Conservation (phyloP, 176 grass and related monocot genomes). For the Zizania latifolia region DNA sequence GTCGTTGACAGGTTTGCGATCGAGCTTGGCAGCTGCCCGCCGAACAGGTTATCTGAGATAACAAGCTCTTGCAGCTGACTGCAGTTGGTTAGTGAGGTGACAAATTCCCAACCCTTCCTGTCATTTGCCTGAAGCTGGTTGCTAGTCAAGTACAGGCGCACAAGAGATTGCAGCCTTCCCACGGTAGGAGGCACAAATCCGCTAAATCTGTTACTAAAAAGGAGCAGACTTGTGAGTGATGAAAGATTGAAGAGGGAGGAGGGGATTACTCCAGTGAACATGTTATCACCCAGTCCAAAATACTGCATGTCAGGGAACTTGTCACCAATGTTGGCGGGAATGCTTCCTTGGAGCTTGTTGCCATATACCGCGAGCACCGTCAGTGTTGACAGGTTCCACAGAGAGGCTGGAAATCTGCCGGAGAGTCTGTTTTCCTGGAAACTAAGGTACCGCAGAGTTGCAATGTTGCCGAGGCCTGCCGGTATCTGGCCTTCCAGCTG, state of each 20-base stretch:
- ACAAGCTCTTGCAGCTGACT: neutral
- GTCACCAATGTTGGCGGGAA: neutral
- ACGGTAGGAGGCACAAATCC: neutral
- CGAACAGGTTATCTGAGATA: neutral
- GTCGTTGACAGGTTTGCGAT: neutral
- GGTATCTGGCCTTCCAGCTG: neutral
- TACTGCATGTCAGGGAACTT: neutral
- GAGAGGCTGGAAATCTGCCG: neutral
- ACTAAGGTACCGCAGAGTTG: neutral
- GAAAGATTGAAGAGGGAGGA: neutral
- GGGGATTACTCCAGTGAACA: neutral
- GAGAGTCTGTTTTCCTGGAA: neutral
- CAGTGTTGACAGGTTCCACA: neutral
- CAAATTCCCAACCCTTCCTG: neutral
- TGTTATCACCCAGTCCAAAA: neutral
- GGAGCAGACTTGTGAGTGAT: neutral
- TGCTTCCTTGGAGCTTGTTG: neutral
- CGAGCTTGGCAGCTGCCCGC: neutral
- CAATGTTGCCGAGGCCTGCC: neutral
- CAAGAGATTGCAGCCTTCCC: neutral
- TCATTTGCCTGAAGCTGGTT: neutral
- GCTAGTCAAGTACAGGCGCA: fast-evolving
- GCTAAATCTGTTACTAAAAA: neutral
- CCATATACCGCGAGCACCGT: neutral
- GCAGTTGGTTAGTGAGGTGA: neutral